These are phyloP conservation scores for Solanum paucissectum DNA, from an alignment of 257 asterid genomes.

Conservation along the genomic window DNA sequence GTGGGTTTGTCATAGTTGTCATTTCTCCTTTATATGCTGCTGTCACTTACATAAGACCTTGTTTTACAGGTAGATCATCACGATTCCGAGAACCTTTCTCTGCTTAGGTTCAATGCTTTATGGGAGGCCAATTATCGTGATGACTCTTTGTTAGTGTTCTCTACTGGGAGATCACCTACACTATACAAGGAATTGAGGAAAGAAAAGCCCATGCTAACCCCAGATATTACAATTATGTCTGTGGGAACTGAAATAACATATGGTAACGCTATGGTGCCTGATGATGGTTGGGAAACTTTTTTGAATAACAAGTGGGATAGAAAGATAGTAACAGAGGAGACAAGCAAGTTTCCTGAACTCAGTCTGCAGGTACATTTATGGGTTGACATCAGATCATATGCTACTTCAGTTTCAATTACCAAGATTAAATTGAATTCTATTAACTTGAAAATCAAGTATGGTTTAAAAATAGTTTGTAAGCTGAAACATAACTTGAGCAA, in stretches of 20 bases:
- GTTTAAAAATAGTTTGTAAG: neutral
- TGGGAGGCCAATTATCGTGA: slow-evolving; percentile 91
- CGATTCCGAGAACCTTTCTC: slow-evolving; percentile 63
- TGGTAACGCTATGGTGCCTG: slow-evolving; percentile 92
- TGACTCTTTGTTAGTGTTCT: slow-evolving; percentile 83
- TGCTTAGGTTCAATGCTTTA: slow-evolving; percentile 90
- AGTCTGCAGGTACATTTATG: slow-evolving; percentile 60
- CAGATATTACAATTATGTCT: slow-evolving; percentile 88
- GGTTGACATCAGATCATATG: neutral
- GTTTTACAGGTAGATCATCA: slow-evolving; percentile 86
- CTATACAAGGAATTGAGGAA: slow-evolving; percentile 83
- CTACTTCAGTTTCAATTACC: neutral
- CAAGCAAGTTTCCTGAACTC: slow-evolving; percentile 66
- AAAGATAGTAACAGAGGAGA: slow-evolving; percentile 65
- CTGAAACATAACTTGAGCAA: neutral
- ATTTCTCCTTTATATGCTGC: neutral
- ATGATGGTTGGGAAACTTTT: slow-evolving; percentile 79
- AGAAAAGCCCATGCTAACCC: slow-evolving; percentile 97
- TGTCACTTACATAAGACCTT: slow-evolving; percentile 2
- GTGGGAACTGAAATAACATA: slow-evolving; percentile 98
- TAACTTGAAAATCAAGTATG: neutral
- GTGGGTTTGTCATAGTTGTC: slow-evolving; percentile 26
- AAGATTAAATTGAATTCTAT: neutral
- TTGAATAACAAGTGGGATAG: slow-evolving; percentile 92
- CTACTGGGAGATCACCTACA: slow-evolving; percentile 96